Evolutionary conservation across 805 yeast species (phyloP), one percentile per base, ranked within the genome.

Genomic region (Cyberlindnera euphorbiae): DNA sequence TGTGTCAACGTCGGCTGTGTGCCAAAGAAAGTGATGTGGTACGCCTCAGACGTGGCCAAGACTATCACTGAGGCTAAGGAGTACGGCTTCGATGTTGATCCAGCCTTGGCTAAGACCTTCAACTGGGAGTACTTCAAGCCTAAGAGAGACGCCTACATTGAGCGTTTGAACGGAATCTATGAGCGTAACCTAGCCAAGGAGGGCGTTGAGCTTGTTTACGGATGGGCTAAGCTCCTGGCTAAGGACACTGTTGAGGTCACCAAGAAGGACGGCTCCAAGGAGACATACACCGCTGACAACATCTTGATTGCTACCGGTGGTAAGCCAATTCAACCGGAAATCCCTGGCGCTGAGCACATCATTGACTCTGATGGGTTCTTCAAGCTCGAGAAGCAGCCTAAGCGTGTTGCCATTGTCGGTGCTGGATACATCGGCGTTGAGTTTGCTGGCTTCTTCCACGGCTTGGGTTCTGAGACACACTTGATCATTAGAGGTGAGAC

Each of bases 1-100:
- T 93, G 99, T 73, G 99, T 93, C 44, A 93, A 93, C 59, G 97
- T 90, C 29, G 99, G 99, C 15, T 93, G 99, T 71, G 98, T 93
- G 32, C 99, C 99, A 32, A 93, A 93, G 71, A 93, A 93, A 60
- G 87, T 93, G 30, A 89, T 93, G 97, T 93, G 98, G 98, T 82
- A 89, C 52, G 96, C 97, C 9, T 79, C 93, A 21, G 96, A 89
- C 52, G 63, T 86, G 59, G 97, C 97, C 14, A 73, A 75, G 45
- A 80, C 78, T 55, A 66, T 83, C 42, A 64, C 69, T 28, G 81
- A 85, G 32, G 95, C 95, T 42, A 67, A 73, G 47, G 86, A 82
- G 45, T 93, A 90, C 58, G 96, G 96, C 0, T 81, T 93, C 47
- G 71, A 66, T 36, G 77, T 76, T 30, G 76, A 74, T 39, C 64